Percentiles rank a stretch among this genome's conserved stretches.
Evolutionary conservation across 345 rosid species (phyloP).

Genomic region (Gossypium rotundifolium): DNA sequence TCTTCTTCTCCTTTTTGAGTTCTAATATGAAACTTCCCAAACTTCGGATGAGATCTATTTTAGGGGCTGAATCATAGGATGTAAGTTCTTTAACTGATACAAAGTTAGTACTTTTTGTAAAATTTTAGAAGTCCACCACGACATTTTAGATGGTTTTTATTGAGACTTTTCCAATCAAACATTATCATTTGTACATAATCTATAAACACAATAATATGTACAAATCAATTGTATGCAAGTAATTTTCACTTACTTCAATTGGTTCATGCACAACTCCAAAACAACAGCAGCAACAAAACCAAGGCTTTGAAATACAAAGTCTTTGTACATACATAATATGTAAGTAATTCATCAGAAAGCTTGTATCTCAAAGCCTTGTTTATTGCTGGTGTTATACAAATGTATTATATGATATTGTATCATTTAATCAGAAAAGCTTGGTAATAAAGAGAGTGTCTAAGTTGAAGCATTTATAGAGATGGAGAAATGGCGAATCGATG

Average conservation of each 20-base stretch:
- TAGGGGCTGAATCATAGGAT: neutral
- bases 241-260: too few relatives aligned
- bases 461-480: neutral
- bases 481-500: neutral
- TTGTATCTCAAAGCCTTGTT: slow-evolving; percentile 13
- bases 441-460: neutral
- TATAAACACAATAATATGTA: too few relatives aligned
- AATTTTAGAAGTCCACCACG: neutral
- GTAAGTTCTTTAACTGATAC: neutral
- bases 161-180: neutral
- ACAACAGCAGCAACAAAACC: slow-evolving; percentile 14
- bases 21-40: neutral
- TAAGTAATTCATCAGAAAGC: neutral
- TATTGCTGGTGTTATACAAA: neutral
- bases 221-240: too few relatives aligned
- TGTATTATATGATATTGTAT: neutral
- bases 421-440: neutral
- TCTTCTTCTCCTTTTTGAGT: neutral
- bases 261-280: neutral
- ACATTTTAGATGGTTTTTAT: neutral
- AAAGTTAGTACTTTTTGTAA: neutral
- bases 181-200: neutral
- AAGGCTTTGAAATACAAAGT: slow-evolving; percentile 13
- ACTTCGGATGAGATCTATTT: neutral
- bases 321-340: neutral